Conservation (phyloP, 2,329 filamentous ascomycete species). For the Fusarium mangiferae region DNA sequence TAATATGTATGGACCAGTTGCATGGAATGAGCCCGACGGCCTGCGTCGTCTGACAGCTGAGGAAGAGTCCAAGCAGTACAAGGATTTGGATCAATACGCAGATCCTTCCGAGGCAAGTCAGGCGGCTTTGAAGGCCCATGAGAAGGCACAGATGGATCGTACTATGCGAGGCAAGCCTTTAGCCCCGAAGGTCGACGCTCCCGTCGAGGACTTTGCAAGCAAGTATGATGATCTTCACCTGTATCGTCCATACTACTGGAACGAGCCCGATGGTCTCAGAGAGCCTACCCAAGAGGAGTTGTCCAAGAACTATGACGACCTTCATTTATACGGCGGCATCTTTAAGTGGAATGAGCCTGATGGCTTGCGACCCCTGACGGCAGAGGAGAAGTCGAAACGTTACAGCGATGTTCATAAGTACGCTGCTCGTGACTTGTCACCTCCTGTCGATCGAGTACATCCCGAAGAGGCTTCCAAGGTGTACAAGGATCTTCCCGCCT, state of each 20-base stretch:
- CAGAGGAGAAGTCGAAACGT: slow-evolving; percentile 53
- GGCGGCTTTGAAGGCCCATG: slow-evolving; percentile 42
- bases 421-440: slow-evolving; percentile 40
- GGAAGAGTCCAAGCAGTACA: slow-evolving; percentile 45
- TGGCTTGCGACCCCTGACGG: slow-evolving; percentile 43
- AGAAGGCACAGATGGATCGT: slow-evolving; percentile 44
- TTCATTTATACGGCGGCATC: slow-evolving; percentile 49
- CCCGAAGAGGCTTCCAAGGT: slow-evolving; percentile 46
- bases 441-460: slow-evolving; percentile 30
- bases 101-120: slow-evolving; percentile 50
- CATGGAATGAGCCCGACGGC: slow-evolving; percentile 47
- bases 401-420: slow-evolving; percentile 53
- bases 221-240: slow-evolving; percentile 56
- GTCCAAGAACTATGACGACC: slow-evolving; percentile 53
- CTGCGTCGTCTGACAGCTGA: slow-evolving; percentile 44
- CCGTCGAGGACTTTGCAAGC: slow-evolving; percentile 41
- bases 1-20: slow-evolving; percentile 50
- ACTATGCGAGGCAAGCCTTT: slow-evolving; percentile 52
- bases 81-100: slow-evolving; percentile 52
- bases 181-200: slow-evolving; percentile 48
- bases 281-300: slow-evolving; percentile 48
- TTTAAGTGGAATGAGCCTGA: slow-evolving; percentile 52
- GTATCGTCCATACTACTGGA: slow-evolving; percentile 52
- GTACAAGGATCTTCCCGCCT: slow-evolving; percentile 45
- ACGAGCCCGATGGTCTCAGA: slow-evolving; percentile 54